Conservation (phyloP, 441 rosid species). For the Biscutella auriculata region DNA sequence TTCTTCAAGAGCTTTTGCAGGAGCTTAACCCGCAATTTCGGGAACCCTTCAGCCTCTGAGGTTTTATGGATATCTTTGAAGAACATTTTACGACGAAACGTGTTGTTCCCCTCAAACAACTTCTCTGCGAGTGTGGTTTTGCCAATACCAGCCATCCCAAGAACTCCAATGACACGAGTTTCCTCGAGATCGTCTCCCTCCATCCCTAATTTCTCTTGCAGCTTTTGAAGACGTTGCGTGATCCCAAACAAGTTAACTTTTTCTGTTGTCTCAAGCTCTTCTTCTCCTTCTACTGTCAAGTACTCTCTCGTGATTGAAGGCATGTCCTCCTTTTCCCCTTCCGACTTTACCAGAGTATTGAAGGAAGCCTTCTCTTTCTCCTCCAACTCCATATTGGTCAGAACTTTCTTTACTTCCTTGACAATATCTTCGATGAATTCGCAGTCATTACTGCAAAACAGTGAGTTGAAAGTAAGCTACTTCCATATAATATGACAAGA, state of each 20-base stretch:
- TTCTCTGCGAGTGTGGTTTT: not conserved
- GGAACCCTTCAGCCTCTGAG: not conserved
- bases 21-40: not conserved
- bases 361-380: not conserved
- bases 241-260: no score
- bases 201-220: not conserved
- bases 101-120: not conserved
- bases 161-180: slow-evolving; percentile 3
- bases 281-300: no score
- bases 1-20: not conserved
- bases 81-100: not conserved
- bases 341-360: no score
- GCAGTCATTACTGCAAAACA: not conserved
- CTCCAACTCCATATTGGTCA: not conserved
- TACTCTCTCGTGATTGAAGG: no score
- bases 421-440: not conserved
- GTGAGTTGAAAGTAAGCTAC: no score
- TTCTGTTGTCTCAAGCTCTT: no score
- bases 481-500: no score
- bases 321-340: no score
- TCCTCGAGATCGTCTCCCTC: not conserved
- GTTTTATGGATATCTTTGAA: not conserved
- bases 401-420: slow-evolving; percentile 7
- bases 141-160: slow-evolving; percentile 11
- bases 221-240: not conserved